Evolutionary conservation across 352 stramenopile species (phyloP).

Genomic region (Phytophthora melonis): DNA sequence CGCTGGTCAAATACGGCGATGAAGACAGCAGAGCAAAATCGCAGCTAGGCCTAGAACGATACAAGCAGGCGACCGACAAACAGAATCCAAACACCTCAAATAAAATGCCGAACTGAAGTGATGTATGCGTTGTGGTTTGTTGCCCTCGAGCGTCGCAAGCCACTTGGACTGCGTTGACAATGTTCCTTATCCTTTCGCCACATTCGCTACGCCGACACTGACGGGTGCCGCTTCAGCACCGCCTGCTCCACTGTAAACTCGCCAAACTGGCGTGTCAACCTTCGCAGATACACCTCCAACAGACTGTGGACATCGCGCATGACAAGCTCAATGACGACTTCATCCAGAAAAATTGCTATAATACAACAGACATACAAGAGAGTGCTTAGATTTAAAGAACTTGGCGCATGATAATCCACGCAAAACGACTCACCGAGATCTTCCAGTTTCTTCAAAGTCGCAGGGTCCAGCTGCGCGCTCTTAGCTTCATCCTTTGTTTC

Average conservation of each 20-base stretch:
- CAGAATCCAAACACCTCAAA: too few species aligned
- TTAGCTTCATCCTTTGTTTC: constrained; percentile 35
- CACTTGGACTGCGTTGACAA: too few species aligned
- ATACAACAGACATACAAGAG: neutral
- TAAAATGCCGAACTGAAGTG: too few species aligned
- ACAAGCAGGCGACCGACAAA: too few species aligned
- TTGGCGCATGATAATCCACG: neutral
- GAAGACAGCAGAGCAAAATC: too few species aligned
- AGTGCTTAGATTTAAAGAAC: neutral
- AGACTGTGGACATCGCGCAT: constrained; percentile 81
- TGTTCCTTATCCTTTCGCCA: too few species aligned
- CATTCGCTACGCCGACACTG: constrained; percentile 28
- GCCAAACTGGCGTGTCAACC: constrained; percentile 65
- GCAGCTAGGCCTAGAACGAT: too few species aligned
- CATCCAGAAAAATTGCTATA: constrained; percentile 77
- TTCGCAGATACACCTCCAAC: constrained; percentile 69
- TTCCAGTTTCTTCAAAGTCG: constrained; percentile 54
- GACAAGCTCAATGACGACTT: constrained; percentile 81
- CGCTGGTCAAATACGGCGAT: too few species aligned
- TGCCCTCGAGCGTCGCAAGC: too few species aligned
- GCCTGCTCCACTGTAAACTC: constrained; percentile 69
- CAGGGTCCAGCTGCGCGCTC: constrained; percentile 35
- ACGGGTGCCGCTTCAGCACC: constrained; percentile 45
- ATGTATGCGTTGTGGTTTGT: too few species aligned
- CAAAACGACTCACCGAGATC: constrained; percentile 53